Percentiles rank a stretch among this genome's conserved stretches.
These are phyloP conservation scores for Holtermannia corniformis DNA, from an alignment of 768 basidiomycete genomes.

Conservation along the genomic window DNA sequence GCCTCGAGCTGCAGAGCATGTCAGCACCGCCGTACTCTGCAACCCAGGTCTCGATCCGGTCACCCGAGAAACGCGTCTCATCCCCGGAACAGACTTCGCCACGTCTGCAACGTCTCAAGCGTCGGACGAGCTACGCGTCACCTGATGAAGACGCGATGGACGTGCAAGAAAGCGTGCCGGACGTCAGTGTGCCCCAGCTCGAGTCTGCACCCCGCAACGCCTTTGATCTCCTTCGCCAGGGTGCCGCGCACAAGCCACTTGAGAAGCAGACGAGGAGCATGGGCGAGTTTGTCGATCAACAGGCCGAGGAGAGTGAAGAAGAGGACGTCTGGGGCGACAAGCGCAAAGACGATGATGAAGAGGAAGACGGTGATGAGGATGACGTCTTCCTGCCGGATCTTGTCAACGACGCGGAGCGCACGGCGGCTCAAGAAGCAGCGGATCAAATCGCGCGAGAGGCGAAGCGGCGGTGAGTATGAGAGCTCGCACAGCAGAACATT, in stretches of 20 bases:
- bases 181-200: no score
- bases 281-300: conserved; percentile 21
- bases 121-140: no score
- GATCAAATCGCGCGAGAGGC: conserved; percentile 27
- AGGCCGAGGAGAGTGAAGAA: conserved; percentile 38
- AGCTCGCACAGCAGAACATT: background rate
- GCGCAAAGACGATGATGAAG: conserved; percentile 15
- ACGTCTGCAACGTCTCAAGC: no score
- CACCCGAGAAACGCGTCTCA: no score
- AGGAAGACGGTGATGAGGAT: conserved; percentile 28
- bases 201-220: no score
- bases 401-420: conserved; percentile 23
- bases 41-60: background rate
- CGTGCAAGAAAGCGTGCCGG: no score
- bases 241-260: no score
- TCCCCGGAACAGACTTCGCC: no score
- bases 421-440: conserved; percentile 10
- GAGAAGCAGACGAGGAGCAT: no score
- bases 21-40: background rate
- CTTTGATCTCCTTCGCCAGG: no score
- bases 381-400: conserved; percentile 21
- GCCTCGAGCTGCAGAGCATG: no score
- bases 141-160: no score
- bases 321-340: conserved; percentile 27
- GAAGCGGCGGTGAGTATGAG: conserved; percentile 13